phyloP scores from a whole-genome alignment of 768 basidiomycete genomes.

The Termitomyces sp. region DNA sequence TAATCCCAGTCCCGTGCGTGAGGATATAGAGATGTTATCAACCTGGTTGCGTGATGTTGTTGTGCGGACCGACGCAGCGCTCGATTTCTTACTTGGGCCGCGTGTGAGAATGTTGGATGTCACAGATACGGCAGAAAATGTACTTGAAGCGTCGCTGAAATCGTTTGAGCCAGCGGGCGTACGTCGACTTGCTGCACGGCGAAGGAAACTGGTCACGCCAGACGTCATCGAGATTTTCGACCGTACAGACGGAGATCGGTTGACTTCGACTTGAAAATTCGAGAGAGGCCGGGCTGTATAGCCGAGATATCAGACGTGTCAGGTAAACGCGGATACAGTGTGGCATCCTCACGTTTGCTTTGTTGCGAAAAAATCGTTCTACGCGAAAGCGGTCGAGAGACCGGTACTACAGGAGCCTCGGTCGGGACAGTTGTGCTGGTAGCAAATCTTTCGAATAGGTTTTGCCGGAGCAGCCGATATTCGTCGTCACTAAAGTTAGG shows the following conservation, averaged over 20 bases:
- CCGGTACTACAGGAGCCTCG: slow-evolving; percentile 61
- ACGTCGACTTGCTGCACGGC: slow-evolving; percentile 41
- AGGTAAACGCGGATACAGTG: not conserved
- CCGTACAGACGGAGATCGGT: slow-evolving; percentile 48
- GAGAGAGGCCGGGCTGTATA: slow-evolving; percentile 33
- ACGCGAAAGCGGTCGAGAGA: slow-evolving; percentile 33
- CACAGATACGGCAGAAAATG: slow-evolving; percentile 34
- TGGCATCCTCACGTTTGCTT: slow-evolving; percentile 27
- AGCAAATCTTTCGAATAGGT: slow-evolving; percentile 77
- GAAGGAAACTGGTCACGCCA: slow-evolving; percentile 47
- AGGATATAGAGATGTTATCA: slow-evolving; percentile 41
- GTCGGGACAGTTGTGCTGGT: slow-evolving; percentile 52
- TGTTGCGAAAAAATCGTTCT: slow-evolving; percentile 24
- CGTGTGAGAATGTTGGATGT: slow-evolving; percentile 36
- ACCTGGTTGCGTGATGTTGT: slow-evolving; percentile 34
- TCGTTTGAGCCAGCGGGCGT: slow-evolving; percentile 34
- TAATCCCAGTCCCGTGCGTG: slow-evolving; percentile 29
- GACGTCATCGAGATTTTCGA: slow-evolving; percentile 53
- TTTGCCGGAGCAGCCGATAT: slow-evolving; percentile 80
- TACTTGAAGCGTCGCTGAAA: slow-evolving; percentile 45
- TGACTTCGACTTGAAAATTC: slow-evolving; percentile 37
- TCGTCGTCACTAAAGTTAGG: slow-evolving; percentile 65
- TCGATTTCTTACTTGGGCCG: slow-evolving; percentile 44
- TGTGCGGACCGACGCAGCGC: slow-evolving; percentile 43
- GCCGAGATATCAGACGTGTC: slow-evolving; percentile 1